These are phyloP conservation scores for Tremellales sp. DNA, from an alignment of 1,284 basidiomycete species.

Conservation along the genomic window DNA sequence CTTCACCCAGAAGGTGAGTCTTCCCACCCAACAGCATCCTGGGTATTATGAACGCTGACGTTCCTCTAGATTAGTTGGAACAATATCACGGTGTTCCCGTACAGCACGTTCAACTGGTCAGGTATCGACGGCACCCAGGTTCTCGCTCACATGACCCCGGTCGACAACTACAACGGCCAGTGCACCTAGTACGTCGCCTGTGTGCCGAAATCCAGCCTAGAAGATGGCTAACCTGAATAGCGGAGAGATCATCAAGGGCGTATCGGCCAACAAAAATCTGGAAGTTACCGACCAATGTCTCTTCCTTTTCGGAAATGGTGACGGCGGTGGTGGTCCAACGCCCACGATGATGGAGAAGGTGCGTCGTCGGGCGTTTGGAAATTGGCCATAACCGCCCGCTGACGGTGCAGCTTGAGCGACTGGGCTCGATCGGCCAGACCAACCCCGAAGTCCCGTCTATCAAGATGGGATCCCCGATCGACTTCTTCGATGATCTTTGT, in stretches of 20 bases:
- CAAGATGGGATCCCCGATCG: conserved; percentile 1
- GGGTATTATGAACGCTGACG: conserved; percentile 45
- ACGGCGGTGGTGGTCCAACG: conserved; percentile 58
- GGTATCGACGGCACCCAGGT: conserved; percentile 63
- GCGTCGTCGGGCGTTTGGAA: conserved; percentile 79
- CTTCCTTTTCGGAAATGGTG: conserved; percentile 88
- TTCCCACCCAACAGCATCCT: background rate
- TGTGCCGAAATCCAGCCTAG: background rate
- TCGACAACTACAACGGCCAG: conserved; percentile 39
- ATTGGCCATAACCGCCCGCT: conserved; percentile 49
- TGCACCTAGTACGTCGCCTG: conserved; percentile 6
- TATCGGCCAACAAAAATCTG: conserved; percentile 81
- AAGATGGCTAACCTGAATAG: conserved; percentile 55
- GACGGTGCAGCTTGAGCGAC: background rate
- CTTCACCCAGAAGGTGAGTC: conserved; percentile 43
- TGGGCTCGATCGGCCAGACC: background rate
- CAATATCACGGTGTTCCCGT: conserved; percentile 70
- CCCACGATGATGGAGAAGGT: conserved; percentile 83
- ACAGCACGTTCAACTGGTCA: conserved; percentile 92
- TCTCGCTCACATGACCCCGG: conserved; percentile 85
- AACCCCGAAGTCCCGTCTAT: conserved; percentile 2
- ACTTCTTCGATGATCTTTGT: conserved; percentile 54
- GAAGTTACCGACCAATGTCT: conserved; percentile 69
- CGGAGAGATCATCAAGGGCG: conserved; percentile 71
- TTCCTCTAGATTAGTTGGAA: background rate